Evolutionary conservation across 2,329 filamentous ascomycete genomes (phyloP), one percentile per base, ranked within the genome.

Genomic region (Aspergillus sp.): DNA sequence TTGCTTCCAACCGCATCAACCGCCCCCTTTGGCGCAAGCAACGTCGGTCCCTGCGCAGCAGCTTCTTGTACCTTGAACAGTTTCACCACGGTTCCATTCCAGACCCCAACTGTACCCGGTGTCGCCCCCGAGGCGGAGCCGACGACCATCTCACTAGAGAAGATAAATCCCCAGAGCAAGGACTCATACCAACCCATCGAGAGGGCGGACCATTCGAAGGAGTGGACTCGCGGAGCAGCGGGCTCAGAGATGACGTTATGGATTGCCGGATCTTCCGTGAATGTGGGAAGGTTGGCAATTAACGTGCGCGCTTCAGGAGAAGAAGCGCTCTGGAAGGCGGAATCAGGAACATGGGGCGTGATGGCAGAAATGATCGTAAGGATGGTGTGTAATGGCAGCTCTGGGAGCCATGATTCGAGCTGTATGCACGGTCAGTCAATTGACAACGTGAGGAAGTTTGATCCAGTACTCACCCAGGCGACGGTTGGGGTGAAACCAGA

Each of bases 121-220:
- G 87, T 84, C 14, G 70, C 70, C 30, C 73, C 73, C 17, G 69
- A 65, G 30, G 70, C 69, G 5, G 73, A 69, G 4, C 72, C 73
- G 11, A 75, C 73, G 52, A 91, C 85, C 85, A 96, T 90, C 74
- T 99, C 94, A 63, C 86, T 87, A 24, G 88, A 86, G 69, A 96
- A 97, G 49, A 96, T 85, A 62, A 96, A 89, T 14, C 90, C 87
- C 94, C 94, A 99, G 9, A 99, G 79, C 11, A 97, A 79, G 4
- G 90, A 93, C 71, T 96, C 90, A 70, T 97, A 96, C 94, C 94
- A 97, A 45, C 92, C 93, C 47, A 97, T 79, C 0, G 90, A 88
- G 32, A 96, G 78, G 0, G 89, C 86, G 3, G 91, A 93, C 93
- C 93, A 97, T 73, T 96, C 90, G 65, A 97, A 97, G 13, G 90